A percentile compares a stretch with the other conserved stretches of the same genome.
Evolutionary conservation across 306 rosid species (phyloP).

Genomic region (Hippophae rhamnoides): DNA sequence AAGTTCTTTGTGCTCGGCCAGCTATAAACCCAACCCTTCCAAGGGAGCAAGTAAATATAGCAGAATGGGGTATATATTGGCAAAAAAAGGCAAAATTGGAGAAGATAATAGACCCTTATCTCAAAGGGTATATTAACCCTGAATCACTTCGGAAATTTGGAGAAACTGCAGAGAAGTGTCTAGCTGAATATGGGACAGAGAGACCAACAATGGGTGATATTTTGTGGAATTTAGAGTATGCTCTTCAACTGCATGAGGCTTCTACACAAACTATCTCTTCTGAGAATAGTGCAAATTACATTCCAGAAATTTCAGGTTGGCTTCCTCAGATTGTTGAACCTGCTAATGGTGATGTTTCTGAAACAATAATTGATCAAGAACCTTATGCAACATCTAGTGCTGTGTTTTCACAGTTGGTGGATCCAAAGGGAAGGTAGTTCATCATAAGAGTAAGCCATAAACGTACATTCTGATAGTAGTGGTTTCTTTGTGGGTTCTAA

Average conservation of each 20-base stretch:
- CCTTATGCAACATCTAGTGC: slow-evolving; percentile 22
- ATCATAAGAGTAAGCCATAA: background rate
- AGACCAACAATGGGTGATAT: slow-evolving; percentile 35
- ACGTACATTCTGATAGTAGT: background rate
- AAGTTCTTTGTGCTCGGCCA: slow-evolving; percentile 30
- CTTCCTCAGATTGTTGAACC: slow-evolving; percentile 9
- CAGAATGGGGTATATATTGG: slow-evolving; percentile 32
- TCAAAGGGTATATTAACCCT: slow-evolving; percentile 16
- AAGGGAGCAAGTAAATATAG: slow-evolving; percentile 33
- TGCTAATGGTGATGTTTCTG: slow-evolving; percentile 5
- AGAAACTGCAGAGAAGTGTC: slow-evolving; percentile 33
- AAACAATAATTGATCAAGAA: slow-evolving; percentile 14
- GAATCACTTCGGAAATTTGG: slow-evolving; percentile 24
- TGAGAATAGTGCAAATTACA: slow-evolving; percentile 17
- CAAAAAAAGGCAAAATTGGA: slow-evolving; percentile 19
- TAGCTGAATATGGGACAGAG: slow-evolving; percentile 29
- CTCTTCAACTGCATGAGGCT: slow-evolving; percentile 31
- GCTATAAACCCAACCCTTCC: slow-evolving; percentile 30
- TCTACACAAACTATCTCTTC: slow-evolving; percentile 9
- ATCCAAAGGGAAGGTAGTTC: slow-evolving; percentile 27
- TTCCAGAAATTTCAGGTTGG: slow-evolving; percentile 20
- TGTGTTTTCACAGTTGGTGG: slow-evolving; percentile 24
- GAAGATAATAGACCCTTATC: slow-evolving; percentile 28
- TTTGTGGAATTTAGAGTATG: slow-evolving; percentile 33
- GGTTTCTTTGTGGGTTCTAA: background rate